phyloP scores from a whole-genome alignment of 176 grass and related monocot species.

The Zea luxurians region DNA sequence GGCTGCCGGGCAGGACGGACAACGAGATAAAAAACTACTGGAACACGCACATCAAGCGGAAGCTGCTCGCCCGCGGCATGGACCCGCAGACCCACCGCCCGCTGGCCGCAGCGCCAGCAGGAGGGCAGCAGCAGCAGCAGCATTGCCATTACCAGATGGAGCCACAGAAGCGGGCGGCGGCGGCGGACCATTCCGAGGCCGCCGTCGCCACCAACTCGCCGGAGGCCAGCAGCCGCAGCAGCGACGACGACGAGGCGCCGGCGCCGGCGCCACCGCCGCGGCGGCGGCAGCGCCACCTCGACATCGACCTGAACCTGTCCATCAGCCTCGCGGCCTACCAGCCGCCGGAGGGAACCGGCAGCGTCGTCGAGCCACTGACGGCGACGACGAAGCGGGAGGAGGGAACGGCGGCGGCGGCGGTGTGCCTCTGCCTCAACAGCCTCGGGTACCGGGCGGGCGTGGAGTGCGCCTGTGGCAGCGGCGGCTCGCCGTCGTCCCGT shows the following conservation, averaged over 20 bases:
- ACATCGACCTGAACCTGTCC: conserved; percentile 86
- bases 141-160: conserved; percentile 14
- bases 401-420: not conserved
- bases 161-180: not conserved
- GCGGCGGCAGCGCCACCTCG: conserved; percentile 33
- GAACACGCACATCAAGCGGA: conserved; percentile 94
- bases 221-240: conserved; percentile 50
- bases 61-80: conserved; percentile 66
- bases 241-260: conserved; percentile 48
- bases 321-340: conserved; percentile 66
- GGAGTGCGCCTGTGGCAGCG: conserved; percentile 56
- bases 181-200: not conserved
- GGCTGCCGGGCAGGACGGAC: conserved; percentile 76
- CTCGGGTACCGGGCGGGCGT: conserved; percentile 51
- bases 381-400: conserved; percentile 7
- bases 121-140: not conserved
- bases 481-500: not conserved
- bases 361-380: not conserved
- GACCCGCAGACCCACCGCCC: conserved; percentile 74
- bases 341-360: conserved; percentile 18
- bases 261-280: not conserved
- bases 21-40: conserved; percentile 98
- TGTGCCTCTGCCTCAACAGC: conserved; percentile 63
- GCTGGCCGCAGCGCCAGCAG: conserved; percentile 7
- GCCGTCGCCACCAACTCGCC: conserved; percentile 24